phyloP scores from a whole-genome alignment of 371 early-diverging fungal genomes.

The Mortierella sp. region DNA sequence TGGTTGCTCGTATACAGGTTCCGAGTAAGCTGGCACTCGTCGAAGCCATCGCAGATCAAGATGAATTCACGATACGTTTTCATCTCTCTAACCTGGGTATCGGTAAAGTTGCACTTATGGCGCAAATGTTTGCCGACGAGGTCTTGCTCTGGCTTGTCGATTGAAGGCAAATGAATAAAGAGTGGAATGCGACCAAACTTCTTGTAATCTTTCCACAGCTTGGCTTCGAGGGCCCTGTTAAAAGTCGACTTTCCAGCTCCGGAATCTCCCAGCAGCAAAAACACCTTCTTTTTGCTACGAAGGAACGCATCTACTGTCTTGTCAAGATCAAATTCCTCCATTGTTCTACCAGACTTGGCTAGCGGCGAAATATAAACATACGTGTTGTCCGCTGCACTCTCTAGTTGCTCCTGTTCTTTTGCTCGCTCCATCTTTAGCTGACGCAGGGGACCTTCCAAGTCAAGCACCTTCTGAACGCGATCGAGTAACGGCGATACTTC shows the following conservation, averaged over 20 bases:
- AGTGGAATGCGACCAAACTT: conserved; percentile 8
- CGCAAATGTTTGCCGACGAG: conserved; percentile 12
- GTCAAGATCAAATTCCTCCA: neutral
- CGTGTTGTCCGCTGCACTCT: neutral
- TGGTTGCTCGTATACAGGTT: conserved; percentile 12
- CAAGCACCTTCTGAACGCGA: neutral
- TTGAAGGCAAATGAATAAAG: conserved; percentile 7
- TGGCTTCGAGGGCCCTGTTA: neutral
- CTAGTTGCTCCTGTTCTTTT: neutral
- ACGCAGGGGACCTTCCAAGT: conserved; percentile 4
- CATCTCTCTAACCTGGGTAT: conserved; percentile 10
- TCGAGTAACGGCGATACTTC: neutral
- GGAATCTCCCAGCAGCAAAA: conserved; percentile 22
- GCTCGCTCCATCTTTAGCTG: conserved; percentile 1
- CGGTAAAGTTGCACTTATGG: neutral
- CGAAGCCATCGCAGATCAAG: conserved; percentile 24
- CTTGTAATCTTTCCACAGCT: conserved; percentile 13
- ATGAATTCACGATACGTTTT: conserved; percentile 10
- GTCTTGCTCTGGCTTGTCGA: conserved; percentile 7
- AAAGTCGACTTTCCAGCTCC: conserved; percentile 26
- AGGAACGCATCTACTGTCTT: conserved; percentile 11
- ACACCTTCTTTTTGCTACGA: conserved; percentile 6
- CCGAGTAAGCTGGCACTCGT: conserved; percentile 5
- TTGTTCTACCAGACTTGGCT: conserved; percentile 6
- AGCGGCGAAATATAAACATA: conserved; percentile 6